Conservation (phyloP, 1,284 basidiomycete species). For the Cryptococcus sp. region DNA sequence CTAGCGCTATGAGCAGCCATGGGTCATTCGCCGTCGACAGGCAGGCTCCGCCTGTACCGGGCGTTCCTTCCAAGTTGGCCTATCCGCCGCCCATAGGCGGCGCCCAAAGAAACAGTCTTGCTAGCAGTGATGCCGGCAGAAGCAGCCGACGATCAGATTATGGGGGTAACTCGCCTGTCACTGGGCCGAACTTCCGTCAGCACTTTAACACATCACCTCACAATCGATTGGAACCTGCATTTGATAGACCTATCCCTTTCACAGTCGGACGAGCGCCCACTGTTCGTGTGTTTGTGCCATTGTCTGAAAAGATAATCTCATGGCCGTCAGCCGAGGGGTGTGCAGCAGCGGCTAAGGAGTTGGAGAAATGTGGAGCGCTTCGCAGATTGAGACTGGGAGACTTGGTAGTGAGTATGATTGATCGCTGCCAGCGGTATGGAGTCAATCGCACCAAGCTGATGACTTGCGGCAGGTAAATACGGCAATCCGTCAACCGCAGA, state of each 20-base stretch:
- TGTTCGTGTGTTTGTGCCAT: conserved; percentile 50
- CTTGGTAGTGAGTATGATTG: conserved; percentile 39
- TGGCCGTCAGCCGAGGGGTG: conserved; percentile 54
- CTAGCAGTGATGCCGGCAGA: conserved; percentile 30
- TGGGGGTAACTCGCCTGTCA: conserved; percentile 26
- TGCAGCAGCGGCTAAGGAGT: conserved; percentile 39
- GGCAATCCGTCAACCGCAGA: conserved; percentile 38
- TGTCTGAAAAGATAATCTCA: conserved; percentile 36
- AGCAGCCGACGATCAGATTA: conserved; percentile 30
- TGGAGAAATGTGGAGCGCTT: conserved; percentile 52
- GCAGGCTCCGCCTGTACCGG: conserved; percentile 24
- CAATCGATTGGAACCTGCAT: conserved; percentile 42
- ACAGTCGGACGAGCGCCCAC: conserved; percentile 48
- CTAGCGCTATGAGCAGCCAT: conserved; percentile 10
- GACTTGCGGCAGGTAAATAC: conserved; percentile 41
- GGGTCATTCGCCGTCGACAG: conserved; percentile 22
- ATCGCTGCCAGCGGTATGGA: neutral
- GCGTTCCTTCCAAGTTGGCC: conserved; percentile 18
- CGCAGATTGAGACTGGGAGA: conserved; percentile 49
- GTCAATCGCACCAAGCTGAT: neutral
- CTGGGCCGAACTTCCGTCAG: conserved; percentile 13
- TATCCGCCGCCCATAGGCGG: conserved; percentile 33
- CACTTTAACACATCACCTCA: conserved; percentile 18
- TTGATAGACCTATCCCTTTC: conserved; percentile 49
- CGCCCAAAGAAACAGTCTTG: conserved; percentile 32